phyloP scores from a whole-genome alignment of 306 rosid genomes.

The Lathyrus tuberosus region DNA sequence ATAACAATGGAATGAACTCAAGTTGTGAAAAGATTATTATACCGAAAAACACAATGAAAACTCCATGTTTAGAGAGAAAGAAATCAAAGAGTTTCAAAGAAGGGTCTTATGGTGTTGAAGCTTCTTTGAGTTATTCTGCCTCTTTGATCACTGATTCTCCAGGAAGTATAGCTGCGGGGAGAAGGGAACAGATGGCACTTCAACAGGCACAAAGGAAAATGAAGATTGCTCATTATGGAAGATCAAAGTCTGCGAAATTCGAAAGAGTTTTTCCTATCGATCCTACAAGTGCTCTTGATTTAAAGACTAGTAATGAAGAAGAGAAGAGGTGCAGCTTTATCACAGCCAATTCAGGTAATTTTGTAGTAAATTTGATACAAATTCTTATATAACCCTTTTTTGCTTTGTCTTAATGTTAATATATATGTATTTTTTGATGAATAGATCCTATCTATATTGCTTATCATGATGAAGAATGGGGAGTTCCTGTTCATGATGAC shows the following conservation, averaged over 20 bases:
- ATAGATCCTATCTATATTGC: conserved; percentile 93
- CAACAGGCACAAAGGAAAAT: conserved; percentile 90
- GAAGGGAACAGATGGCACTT: conserved; percentile 90
- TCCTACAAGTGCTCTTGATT: conserved; percentile 35
- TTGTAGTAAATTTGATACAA: too few species aligned
- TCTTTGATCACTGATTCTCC: conserved; percentile 88
- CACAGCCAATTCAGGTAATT: conserved; percentile 82
- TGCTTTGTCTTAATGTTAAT: conserved; percentile 15
- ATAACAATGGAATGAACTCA: conserved; percentile 56
- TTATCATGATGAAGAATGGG: conserved; percentile 99
- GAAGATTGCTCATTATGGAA: conserved; percentile 94
- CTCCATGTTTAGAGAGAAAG: conserved; percentile 74
- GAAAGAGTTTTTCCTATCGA: conserved; percentile 64
- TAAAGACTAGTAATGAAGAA: conserved; percentile 51
- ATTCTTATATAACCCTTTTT: background rate
- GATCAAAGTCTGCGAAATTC: conserved; percentile 91
- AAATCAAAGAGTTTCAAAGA: conserved; percentile 89
- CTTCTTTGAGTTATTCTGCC: conserved; percentile 70
- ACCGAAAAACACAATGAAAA: conserved; percentile 51
- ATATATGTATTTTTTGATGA: conserved; percentile 33
- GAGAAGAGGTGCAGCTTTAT: conserved; percentile 92
- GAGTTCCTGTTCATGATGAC: conserved; percentile 97
- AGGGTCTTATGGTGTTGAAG: conserved; percentile 50
- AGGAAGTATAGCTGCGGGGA: conserved; percentile 93
- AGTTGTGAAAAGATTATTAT: conserved; percentile 68